Percentiles rank a stretch among this genome's conserved stretches.
Conservation (phyloP, 331 rosid genomes). For the Arachis monticola region DNA sequence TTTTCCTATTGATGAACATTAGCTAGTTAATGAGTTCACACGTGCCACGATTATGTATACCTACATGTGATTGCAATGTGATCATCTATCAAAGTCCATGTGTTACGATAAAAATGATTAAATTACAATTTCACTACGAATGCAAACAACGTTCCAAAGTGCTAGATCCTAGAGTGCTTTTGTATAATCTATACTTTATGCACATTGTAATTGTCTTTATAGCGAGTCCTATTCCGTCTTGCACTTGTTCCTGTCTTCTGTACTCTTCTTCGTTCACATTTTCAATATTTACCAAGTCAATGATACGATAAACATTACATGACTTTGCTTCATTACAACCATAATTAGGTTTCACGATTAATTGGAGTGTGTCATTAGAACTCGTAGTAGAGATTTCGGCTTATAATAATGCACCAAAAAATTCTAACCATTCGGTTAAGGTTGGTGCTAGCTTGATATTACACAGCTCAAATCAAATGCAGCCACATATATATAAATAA, state of each 20-base stretch:
- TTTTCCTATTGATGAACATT: background rate
- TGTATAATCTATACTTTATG: background rate
- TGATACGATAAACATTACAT: slow-evolving; percentile 21
- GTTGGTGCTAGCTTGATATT: slow-evolving; percentile 37
- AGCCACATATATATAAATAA: slow-evolving; percentile 30
- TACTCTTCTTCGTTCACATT: slow-evolving; percentile 26
- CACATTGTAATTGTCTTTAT: background rate
- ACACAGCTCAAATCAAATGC: slow-evolving; percentile 33
- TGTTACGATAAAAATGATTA: background rate
- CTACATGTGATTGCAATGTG: background rate
- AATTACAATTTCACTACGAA: background rate
- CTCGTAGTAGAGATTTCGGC: background rate
- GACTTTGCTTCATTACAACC: slow-evolving; percentile 38
- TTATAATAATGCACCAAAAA: background rate
- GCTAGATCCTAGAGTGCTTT: background rate
- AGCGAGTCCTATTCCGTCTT: slow-evolving; percentile 19
- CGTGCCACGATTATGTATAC: background rate
- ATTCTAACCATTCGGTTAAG: slow-evolving; percentile 37
- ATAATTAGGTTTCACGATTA: slow-evolving; percentile 4
- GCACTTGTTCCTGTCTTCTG: background rate
- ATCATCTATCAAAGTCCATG: background rate
- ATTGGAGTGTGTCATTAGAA: background rate
- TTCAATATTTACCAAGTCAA: slow-evolving; percentile 35
- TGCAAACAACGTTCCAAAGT: slow-evolving; percentile 8
- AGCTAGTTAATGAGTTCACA: background rate